phyloP scores from a whole-genome alignment of 2,329 filamentous ascomycete species.

The Teratosphaeria zuluensis region DNA sequence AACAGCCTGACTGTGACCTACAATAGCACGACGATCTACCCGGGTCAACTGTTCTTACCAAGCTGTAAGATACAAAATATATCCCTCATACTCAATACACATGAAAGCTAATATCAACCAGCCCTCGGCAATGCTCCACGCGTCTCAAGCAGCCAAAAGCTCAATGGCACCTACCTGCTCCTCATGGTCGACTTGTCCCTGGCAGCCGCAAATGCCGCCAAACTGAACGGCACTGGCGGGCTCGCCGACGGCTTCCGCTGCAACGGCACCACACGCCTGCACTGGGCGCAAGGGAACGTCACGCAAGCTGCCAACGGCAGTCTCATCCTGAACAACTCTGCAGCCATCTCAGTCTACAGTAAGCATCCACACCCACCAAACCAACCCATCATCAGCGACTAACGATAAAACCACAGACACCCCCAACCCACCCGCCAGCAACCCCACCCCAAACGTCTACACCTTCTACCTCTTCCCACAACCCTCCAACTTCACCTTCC shows the following conservation, averaged over 20 bases:
- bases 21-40: neutral
- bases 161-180: neutral
- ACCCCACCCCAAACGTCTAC: constrained; percentile 12
- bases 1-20: neutral
- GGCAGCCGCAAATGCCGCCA: neutral
- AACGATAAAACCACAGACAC: neutral
- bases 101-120: neutral
- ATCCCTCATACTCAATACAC: neutral
- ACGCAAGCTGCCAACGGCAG: constrained; percentile 11
- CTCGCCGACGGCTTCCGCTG: neutral
- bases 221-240: neutral
- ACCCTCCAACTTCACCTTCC: constrained; percentile 13
- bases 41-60: neutral
- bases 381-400: neutral
- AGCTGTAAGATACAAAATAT: neutral
- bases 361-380: neutral
- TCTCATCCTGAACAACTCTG: constrained; percentile 8
- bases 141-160: neutral
- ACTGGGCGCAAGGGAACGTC: constrained; percentile 22
- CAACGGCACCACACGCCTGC: constrained; percentile 14
- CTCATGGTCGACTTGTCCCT: neutral
- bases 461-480: constrained; percentile 23
- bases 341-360: constrained; percentile 16
- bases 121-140: neutral
- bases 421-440: neutral